Percentiles rank a stretch among this genome's conserved stretches.
Evolutionary conservation across 192 early-diverging fungal species (phyloP).

Genomic region (Phlyctochytrium arcticum): DNA sequence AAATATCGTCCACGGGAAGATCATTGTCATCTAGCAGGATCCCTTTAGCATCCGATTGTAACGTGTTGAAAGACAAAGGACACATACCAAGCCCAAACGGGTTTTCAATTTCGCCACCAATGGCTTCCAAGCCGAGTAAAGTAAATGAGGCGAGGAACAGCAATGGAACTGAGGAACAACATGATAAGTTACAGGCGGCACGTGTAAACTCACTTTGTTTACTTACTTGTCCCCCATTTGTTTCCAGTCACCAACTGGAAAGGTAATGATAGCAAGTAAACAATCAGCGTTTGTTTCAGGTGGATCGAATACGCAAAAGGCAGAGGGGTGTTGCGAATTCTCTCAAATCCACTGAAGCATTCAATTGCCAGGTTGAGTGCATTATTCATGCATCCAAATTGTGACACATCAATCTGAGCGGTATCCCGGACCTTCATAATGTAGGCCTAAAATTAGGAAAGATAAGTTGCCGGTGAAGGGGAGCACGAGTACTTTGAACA

Average conservation of each 20-base stretch:
- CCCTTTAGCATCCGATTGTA: neutral
- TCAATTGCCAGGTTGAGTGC: conserved; percentile 23
- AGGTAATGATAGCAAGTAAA: conserved; percentile 76
- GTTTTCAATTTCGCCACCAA: conserved; percentile 90
- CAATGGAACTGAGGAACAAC: conserved; percentile 16
- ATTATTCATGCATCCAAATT: conserved; percentile 15
- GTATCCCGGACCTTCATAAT: conserved; percentile 2
- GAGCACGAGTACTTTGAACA: neutral
- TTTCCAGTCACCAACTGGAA: conserved; percentile 64
- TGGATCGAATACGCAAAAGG: conserved; percentile 84
- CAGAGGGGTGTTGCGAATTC: conserved; percentile 80
- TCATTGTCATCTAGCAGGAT: neutral
- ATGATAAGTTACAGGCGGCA: conserved; percentile 2
- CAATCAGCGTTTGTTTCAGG: conserved; percentile 41
- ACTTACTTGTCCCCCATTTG: conserved; percentile 58
- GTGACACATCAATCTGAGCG: conserved; percentile 19
- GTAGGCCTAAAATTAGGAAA: neutral
- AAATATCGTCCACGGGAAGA: conserved; percentile 17
- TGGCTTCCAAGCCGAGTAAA: conserved; percentile 70
- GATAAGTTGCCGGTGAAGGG: neutral
- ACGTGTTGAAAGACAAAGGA: neutral
- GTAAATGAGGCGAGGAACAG: conserved; percentile 6
- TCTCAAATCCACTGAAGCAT: conserved; percentile 60
- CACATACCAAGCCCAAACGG: conserved; percentile 63
- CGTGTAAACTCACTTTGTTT: conserved; percentile 53